These are phyloP conservation scores for Alternaria atra DNA, from an alignment of 2,329 filamentous ascomycete genomes.

Conservation along the genomic window DNA sequence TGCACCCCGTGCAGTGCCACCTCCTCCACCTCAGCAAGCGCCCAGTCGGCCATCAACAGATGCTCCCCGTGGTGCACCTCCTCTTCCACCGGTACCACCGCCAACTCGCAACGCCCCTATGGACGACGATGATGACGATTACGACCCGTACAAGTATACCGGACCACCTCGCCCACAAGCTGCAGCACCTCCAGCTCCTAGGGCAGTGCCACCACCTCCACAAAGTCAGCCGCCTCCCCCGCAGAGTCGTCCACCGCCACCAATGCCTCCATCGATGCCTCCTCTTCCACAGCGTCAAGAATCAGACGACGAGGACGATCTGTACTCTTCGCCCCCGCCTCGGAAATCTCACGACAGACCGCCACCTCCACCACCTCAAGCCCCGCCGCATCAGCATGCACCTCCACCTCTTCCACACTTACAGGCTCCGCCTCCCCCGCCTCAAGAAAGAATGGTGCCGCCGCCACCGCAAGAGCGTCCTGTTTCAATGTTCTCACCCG, in stretches of 20 bases:
- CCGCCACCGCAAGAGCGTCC: constrained; percentile 42
- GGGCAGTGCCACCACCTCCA: constrained; percentile 49
- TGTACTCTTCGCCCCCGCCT: constrained; percentile 48
- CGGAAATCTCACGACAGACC: constrained; percentile 48
- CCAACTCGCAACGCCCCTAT: constrained; percentile 60
- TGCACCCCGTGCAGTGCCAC: constrained; percentile 61
- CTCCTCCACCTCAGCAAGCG: constrained; percentile 64
- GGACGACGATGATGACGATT: constrained; percentile 66
- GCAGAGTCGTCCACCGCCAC: constrained; percentile 42
- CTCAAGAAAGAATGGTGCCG: constrained; percentile 52
- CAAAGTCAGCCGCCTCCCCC: constrained; percentile 41
- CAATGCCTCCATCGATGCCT: constrained; percentile 48
- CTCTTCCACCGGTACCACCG: constrained; percentile 71
- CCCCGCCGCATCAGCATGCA: constrained; percentile 44
- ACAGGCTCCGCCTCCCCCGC: constrained; percentile 49
- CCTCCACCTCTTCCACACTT: constrained; percentile 52
- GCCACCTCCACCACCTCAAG: constrained; percentile 49
- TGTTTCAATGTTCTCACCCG: constrained; percentile 40
- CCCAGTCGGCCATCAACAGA: constrained; percentile 70
- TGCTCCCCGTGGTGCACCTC: constrained; percentile 73
- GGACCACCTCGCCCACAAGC: constrained; percentile 19
- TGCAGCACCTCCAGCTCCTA: constrained; percentile 44
- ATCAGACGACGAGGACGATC: constrained; percentile 50
- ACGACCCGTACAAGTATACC: constrained; percentile 70
- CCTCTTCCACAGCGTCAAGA: constrained; percentile 40